Evolutionary conservation across 768 basidiomycete genomes (phyloP).

Genomic region (Boletus subparvulus): DNA sequence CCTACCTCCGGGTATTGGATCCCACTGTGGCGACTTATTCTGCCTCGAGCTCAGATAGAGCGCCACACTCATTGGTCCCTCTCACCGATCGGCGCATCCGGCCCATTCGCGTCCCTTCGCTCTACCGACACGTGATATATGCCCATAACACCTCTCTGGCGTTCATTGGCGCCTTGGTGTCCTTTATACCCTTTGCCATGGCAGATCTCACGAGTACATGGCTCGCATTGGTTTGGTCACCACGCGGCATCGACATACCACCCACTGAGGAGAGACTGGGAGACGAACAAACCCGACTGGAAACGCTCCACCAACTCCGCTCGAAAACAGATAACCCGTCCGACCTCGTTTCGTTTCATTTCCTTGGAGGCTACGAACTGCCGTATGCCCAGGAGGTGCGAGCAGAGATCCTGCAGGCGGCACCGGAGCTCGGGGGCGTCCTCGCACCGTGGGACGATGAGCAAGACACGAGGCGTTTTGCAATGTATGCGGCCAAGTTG

Average conservation of each 20-base stretch:
- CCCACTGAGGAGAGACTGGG: slow-evolving; percentile 33
- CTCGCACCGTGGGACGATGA: slow-evolving; percentile 29
- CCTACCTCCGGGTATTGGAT: slow-evolving; percentile 39
- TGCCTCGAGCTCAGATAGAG: not conserved
- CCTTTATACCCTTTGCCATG: slow-evolving; percentile 48
- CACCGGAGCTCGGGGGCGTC: slow-evolving; percentile 14
- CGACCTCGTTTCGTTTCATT: slow-evolving; percentile 27
- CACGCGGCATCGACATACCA: slow-evolving; percentile 33
- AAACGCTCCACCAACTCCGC: slow-evolving; percentile 18
- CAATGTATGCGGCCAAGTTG: slow-evolving; percentile 29
- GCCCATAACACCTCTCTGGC: slow-evolving; percentile 46
- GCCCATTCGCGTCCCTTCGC: slow-evolving; percentile 42
- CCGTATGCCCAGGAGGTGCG: slow-evolving; percentile 21
- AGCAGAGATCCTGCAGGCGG: slow-evolving; percentile 14
- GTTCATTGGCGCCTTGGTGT: slow-evolving; percentile 44
- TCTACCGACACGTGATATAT: slow-evolving; percentile 48
- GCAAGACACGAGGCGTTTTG: slow-evolving; percentile 25
- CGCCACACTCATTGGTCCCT: slow-evolving; percentile 17
- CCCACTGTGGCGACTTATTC: not conserved
- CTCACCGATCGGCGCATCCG: slow-evolving; percentile 28
- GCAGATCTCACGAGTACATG: slow-evolving; percentile 51
- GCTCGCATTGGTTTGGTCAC: slow-evolving; percentile 44
- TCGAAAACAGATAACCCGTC: slow-evolving; percentile 27
- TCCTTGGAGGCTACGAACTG: slow-evolving; percentile 20
- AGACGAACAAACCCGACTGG: slow-evolving; percentile 40